Evolutionary conservation across 371 early-diverging fungal genomes (phyloP).

Genomic region (Mortierella sp.): DNA sequence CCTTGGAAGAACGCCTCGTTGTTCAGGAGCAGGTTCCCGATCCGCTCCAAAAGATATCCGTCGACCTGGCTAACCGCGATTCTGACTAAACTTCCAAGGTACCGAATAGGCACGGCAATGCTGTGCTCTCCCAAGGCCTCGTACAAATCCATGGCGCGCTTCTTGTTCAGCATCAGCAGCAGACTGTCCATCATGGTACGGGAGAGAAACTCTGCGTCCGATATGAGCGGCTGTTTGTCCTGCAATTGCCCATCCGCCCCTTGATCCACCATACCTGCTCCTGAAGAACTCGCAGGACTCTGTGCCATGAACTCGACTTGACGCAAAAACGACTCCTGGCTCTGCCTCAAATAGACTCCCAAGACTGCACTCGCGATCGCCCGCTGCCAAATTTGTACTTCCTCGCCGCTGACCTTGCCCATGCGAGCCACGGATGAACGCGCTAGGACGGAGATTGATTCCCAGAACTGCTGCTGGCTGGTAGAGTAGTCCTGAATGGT

Average conservation of each 20-base stretch:
- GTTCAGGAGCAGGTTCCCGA: slow-evolving; percentile 34
- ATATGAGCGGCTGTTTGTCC: neutral
- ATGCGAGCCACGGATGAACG: slow-evolving; percentile 8
- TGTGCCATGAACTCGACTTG: slow-evolving; percentile 18
- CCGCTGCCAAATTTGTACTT: slow-evolving; percentile 15
- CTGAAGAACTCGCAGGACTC: neutral
- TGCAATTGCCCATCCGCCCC: neutral
- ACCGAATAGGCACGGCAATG: slow-evolving; percentile 3
- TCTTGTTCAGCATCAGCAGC: neutral
- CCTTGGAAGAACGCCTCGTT: slow-evolving; percentile 21
- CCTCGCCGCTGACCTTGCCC: neutral
- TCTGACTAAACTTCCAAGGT: slow-evolving; percentile 19
- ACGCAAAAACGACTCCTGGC: slow-evolving; percentile 15
- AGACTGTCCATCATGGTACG: slow-evolving; percentile 32
- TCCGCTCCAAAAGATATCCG: slow-evolving; percentile 23
- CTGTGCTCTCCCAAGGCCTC: slow-evolving; percentile 12
- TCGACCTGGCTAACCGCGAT: slow-evolving; percentile 19
- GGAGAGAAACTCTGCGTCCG: slow-evolving; percentile 27
- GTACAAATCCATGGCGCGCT: slow-evolving; percentile 26
- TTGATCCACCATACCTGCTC: neutral
- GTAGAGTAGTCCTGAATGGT: slow-evolving; percentile 28
- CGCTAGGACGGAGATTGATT: slow-evolving; percentile 25
- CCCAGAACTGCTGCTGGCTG: slow-evolving; percentile 51
- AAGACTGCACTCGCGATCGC: slow-evolving; percentile 18
- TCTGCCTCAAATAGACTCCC: slow-evolving; percentile 24